Conservation (phyloP, 495 filamentous ascomycete genomes). For the Echria macrotheca region DNA sequence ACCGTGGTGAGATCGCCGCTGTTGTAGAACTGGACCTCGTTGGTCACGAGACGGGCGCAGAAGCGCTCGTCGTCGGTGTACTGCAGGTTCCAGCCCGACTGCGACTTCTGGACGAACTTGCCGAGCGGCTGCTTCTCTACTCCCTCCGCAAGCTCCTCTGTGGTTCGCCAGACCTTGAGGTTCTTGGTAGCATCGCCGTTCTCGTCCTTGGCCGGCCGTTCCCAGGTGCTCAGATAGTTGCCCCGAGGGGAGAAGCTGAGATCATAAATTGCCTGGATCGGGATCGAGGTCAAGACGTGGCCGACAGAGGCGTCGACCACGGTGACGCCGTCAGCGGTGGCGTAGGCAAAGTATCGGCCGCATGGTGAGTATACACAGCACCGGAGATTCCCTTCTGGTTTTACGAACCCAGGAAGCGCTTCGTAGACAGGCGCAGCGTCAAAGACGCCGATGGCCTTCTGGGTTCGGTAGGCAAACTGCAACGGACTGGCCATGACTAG, state of each 20-base stretch:
- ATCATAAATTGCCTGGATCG: conserved; percentile 80
- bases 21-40: conserved; percentile 95
- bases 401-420: conserved; percentile 75
- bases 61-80: conserved; percentile 88
- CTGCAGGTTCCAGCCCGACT: conserved; percentile 95
- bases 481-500: conserved; percentile 85
- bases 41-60: conserved; percentile 90
- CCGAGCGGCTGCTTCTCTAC: conserved; percentile 70
- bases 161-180: conserved; percentile 87
- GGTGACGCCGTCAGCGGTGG: conserved; percentile 78
- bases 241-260: conserved; percentile 89
- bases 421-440: conserved; percentile 86
- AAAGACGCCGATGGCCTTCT: conserved; percentile 90
- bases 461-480: conserved; percentile 92
- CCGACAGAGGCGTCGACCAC: conserved; percentile 79
- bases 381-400: conserved; percentile 88
- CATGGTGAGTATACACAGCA: conserved; percentile 93
- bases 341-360: conserved; percentile 93
- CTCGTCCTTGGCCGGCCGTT: conserved; percentile 86
- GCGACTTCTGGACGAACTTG: conserved; percentile 87
- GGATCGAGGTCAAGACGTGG: conserved; percentile 66
- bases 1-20: conserved; percentile 76
- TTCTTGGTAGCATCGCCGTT: conserved; percentile 91
- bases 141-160: conserved; percentile 49
- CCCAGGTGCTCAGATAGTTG: conserved; percentile 93